Conservation (phyloP, 768 basidiomycete genomes). For the Kwoniella dendrophila region DNA sequence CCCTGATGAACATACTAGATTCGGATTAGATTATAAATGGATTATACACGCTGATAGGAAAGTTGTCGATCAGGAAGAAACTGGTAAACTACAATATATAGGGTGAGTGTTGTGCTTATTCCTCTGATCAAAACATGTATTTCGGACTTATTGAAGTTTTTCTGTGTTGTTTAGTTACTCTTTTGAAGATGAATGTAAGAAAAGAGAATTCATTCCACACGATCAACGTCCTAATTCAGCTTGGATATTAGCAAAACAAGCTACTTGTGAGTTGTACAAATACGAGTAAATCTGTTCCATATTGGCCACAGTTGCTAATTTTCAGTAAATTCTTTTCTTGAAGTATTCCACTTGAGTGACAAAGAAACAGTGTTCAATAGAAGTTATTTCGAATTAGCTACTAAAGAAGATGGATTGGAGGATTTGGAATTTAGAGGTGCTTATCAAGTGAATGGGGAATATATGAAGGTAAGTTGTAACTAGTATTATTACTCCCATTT, state of each 20-base stretch:
- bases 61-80: neutral
- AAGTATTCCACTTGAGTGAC: neutral
- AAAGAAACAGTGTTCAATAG: slow-evolving; percentile 6
- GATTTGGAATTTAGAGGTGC: slow-evolving; percentile 1
- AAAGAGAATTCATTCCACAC: neutral
- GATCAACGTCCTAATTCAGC: neutral
- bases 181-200: slow-evolving; percentile 9
- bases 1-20: slow-evolving; percentile 10
- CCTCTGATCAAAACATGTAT: neutral
- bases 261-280: neutral
- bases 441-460: slow-evolving; percentile 9
- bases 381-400: slow-evolving; percentile 7
- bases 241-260: slow-evolving; percentile 5
- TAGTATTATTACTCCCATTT: no score
- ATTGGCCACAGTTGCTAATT: neutral
- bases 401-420: neutral
- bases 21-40: slow-evolving; percentile 12
- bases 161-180: slow-evolving; percentile 1
- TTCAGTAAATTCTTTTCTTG: neutral
- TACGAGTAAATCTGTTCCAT: neutral
- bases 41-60: slow-evolving; percentile 9
- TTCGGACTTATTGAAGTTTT: neutral
- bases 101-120: neutral
- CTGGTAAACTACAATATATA: slow-evolving; percentile 4
- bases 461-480: slow-evolving; percentile 4